Percentiles rank a stretch among this genome's conserved stretches.
phyloP scores from a whole-genome alignment of 495 filamentous ascomycete species.

The Schizothecium vesticola region DNA sequence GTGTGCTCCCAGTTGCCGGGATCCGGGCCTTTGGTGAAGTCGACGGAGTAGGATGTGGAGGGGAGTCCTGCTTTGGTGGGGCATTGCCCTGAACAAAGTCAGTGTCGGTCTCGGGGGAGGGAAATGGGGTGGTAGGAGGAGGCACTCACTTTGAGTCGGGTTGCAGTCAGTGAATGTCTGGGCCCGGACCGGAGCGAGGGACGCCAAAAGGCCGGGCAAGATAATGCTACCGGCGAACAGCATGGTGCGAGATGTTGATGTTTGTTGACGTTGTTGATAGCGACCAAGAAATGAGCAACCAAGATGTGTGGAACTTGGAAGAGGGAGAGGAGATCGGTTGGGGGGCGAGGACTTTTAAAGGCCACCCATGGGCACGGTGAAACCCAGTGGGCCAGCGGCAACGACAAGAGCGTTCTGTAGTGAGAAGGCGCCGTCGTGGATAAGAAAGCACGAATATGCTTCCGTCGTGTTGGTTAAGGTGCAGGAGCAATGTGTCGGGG shows the following conservation, averaged over 20 bases:
- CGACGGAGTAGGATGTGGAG: slow-evolving; percentile 36
- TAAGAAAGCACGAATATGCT: background rate
- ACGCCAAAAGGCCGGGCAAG: slow-evolving; percentile 1
- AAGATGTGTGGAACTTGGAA: background rate
- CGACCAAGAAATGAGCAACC: background rate
- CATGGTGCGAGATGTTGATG: background rate
- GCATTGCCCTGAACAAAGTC: slow-evolving; percentile 9
- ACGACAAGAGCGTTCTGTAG: background rate
- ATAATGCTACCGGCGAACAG: background rate
- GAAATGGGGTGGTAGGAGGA: background rate
- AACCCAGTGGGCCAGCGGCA: background rate
- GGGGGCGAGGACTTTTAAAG: background rate
- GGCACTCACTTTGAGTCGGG: background rate
- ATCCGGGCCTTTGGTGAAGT: slow-evolving; percentile 60
- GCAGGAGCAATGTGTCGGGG: background rate
- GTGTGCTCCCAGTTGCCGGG: slow-evolving; percentile 57
- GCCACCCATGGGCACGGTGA: background rate
- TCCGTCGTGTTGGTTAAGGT: background rate
- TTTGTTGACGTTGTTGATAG: background rate
- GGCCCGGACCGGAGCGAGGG: background rate
- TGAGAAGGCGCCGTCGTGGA: background rate
- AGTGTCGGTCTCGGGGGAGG: background rate
- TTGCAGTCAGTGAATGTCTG: slow-evolving; percentile 1
- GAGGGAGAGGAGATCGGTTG: background rate
- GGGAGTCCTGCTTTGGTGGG: slow-evolving; percentile 14